These are phyloP conservation scores for Phytophthora parvispora DNA, from an alignment of 352 stramenopile genomes.

Conservation along the genomic window DNA sequence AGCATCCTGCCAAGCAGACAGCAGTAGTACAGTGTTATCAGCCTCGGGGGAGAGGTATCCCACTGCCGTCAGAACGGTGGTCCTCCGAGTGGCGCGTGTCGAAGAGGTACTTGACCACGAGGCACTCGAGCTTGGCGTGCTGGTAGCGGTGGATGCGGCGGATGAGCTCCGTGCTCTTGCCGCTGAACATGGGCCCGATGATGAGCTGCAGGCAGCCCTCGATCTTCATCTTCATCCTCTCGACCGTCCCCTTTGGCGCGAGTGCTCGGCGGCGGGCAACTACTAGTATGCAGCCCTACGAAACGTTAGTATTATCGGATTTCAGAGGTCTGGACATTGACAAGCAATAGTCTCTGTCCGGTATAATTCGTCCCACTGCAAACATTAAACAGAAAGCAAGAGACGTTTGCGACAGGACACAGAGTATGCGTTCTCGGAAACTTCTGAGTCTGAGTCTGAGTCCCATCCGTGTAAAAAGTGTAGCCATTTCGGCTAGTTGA, in stretches of 20 bases:
- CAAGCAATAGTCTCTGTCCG: neutral
- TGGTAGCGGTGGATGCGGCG: slow-evolving; percentile 84
- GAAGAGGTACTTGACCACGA: slow-evolving; percentile 88
- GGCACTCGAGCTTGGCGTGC: slow-evolving; percentile 80
- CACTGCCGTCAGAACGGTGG: slow-evolving; percentile 28
- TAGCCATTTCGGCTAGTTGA: neutral
- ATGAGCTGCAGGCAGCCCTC: slow-evolving; percentile 84
- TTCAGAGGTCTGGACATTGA: neutral
- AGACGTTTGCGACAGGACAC: neutral
- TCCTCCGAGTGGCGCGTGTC: slow-evolving; percentile 83
- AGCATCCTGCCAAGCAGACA: slow-evolving; percentile 49
- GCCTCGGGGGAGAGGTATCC: neutral
- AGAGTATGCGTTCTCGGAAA: neutral
- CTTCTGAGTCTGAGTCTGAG: too few relatives aligned
- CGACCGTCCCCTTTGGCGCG: neutral
- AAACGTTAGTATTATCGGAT: neutral
- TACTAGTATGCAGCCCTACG: neutral
- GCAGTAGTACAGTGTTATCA: slow-evolving; percentile 4
- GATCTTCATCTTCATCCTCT: slow-evolving; percentile 46
- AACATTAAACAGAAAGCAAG: neutral
- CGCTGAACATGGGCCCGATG: slow-evolving; percentile 90
- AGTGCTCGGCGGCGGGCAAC: neutral
- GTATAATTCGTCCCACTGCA: neutral
- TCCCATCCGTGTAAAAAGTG: neutral
- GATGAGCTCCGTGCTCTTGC: slow-evolving; percentile 91